These are phyloP conservation scores for Ophiostoma ulmi DNA, from an alignment of 2,329 filamentous ascomycete species.

Conservation along the genomic window DNA sequence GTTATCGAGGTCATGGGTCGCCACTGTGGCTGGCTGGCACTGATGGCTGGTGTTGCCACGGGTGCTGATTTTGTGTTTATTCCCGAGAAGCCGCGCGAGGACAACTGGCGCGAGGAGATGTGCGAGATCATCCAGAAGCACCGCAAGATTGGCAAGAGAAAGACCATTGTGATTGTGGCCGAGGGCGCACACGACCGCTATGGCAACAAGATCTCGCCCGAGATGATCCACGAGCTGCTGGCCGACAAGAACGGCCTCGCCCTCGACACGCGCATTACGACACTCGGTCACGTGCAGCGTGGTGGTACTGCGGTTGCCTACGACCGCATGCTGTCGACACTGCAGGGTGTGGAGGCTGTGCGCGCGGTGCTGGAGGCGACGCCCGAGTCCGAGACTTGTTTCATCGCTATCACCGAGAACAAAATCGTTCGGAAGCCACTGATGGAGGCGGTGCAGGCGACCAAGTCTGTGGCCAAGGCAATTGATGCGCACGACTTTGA, in stretches of 20 bases:
- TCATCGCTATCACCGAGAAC: slow-evolving; percentile 96
- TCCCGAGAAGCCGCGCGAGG: slow-evolving; percentile 81
- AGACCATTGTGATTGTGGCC: slow-evolving; percentile 96
- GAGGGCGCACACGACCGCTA: slow-evolving; percentile 86
- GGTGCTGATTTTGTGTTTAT: slow-evolving; percentile 97
- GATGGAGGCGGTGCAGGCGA: slow-evolving; percentile 81
- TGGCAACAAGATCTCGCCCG: slow-evolving; percentile 75
- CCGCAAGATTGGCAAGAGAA: slow-evolving; percentile 81
- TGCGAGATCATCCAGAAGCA: slow-evolving; percentile 72
- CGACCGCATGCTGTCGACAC: slow-evolving; percentile 84
- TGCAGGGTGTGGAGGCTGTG: slow-evolving; percentile 92
- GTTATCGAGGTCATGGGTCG: slow-evolving; percentile 98
- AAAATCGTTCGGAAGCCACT: slow-evolving; percentile 89
- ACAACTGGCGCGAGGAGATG: slow-evolving; percentile 90
- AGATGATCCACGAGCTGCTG: slow-evolving; percentile 83
- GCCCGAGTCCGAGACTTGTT: slow-evolving; percentile 82
- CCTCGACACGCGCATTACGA: slow-evolving; percentile 90
- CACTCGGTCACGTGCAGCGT: slow-evolving; percentile 93
- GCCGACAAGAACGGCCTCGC: slow-evolving; percentile 66
- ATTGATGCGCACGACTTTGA: slow-evolving; percentile 84
- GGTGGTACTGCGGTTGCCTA: slow-evolving; percentile 90
- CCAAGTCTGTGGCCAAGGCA: slow-evolving; percentile 74
- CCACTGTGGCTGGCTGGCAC: slow-evolving; percentile 93
- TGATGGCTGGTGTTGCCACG: slow-evolving; percentile 92
- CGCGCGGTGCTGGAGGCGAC: slow-evolving; percentile 85